These are phyloP conservation scores for Fraxinus cuspidata DNA, from an alignment of 257 asterid genomes.

Conservation along the genomic window DNA sequence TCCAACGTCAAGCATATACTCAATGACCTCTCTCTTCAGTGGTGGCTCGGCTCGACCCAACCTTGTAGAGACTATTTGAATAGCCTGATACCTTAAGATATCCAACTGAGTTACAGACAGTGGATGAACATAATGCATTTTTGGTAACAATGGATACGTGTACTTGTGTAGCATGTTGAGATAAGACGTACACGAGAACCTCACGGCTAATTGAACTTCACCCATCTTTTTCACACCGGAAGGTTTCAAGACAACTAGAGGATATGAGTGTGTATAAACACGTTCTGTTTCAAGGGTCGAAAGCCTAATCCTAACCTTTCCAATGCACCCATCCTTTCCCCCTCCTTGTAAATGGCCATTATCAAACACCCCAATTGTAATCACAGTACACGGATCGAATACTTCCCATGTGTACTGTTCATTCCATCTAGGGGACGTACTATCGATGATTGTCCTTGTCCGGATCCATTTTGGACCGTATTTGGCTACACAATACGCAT, in stretches of 20 bases:
- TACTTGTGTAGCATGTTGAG: slow-evolving; percentile 66
- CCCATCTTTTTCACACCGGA: slow-evolving; percentile 79
- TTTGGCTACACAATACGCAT: slow-evolving; percentile 80
- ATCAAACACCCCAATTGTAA: slow-evolving; percentile 69
- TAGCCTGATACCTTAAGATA: slow-evolving; percentile 52
- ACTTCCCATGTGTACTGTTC: slow-evolving; percentile 96
- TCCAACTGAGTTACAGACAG: slow-evolving; percentile 58
- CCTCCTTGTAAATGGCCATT: slow-evolving; percentile 66
- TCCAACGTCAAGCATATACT: slow-evolving; percentile 69
- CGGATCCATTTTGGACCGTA: slow-evolving; percentile 84
- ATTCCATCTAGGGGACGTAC: slow-evolving; percentile 68
- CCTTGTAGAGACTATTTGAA: slow-evolving; percentile 48
- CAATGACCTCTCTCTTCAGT: slow-evolving; percentile 59
- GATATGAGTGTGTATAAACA: slow-evolving; percentile 80
- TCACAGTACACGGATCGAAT: slow-evolving; percentile 73
- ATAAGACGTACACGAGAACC: slow-evolving; percentile 72
- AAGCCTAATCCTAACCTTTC: slow-evolving; percentile 79
- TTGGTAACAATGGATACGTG: slow-evolving; percentile 63
- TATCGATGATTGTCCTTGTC: slow-evolving; percentile 72
- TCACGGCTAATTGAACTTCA: slow-evolving; percentile 75
- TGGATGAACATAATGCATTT: slow-evolving; percentile 77
- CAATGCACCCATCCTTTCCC: slow-evolving; percentile 60
- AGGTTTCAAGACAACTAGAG: slow-evolving; percentile 62
- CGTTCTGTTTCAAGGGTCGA: slow-evolving; percentile 80
- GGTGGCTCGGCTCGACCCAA: slow-evolving; percentile 81